Evolutionary conservation across 2,329 filamentous ascomycete species (phyloP).

Genomic region (Albifimbria verrucaria): DNA sequence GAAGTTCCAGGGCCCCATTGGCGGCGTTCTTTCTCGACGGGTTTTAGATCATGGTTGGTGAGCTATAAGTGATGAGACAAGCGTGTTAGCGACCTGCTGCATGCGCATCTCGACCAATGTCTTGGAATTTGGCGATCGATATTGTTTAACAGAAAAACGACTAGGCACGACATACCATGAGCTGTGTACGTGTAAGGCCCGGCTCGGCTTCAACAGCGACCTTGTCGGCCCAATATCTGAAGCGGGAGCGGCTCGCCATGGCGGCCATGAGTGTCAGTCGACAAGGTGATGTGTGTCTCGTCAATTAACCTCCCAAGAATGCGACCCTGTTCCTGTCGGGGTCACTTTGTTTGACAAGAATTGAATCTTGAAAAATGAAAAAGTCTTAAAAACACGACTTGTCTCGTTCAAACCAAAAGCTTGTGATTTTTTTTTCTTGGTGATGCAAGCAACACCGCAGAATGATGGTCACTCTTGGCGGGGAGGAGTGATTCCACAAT

Average conservation of each 20-base stretch:
- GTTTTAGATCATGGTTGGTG: conserved; percentile 77
- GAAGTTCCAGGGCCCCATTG: conserved; percentile 87
- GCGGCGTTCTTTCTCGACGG: conserved; percentile 74
- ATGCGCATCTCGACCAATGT: neutral
- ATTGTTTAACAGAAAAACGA: no score
- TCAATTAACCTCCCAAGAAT: no score
- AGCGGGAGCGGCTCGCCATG: conserved; percentile 31
- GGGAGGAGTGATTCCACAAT: neutral
- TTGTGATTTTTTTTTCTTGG: no score
- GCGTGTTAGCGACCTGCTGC: neutral
- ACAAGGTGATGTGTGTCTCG: no score
- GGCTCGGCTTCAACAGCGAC: conserved; percentile 72
- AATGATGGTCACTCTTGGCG: neutral
- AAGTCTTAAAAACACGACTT: no score
- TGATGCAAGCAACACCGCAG: no score
- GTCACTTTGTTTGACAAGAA: no score
- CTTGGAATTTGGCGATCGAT: conserved; percentile 14
- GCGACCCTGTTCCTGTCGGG: no score
- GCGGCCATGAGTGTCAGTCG: neutral
- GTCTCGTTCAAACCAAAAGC: neutral
- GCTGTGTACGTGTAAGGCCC: conserved; percentile 72
- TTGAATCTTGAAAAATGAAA: no score
- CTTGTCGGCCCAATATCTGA: conserved; percentile 50
- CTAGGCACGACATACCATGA: conserved; percentile 59
- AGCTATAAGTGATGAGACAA: conserved; percentile 44